These are phyloP conservation scores for Saksenaea vasiformis DNA, from an alignment of 371 early-diverging fungal species.

Conservation along the genomic window DNA sequence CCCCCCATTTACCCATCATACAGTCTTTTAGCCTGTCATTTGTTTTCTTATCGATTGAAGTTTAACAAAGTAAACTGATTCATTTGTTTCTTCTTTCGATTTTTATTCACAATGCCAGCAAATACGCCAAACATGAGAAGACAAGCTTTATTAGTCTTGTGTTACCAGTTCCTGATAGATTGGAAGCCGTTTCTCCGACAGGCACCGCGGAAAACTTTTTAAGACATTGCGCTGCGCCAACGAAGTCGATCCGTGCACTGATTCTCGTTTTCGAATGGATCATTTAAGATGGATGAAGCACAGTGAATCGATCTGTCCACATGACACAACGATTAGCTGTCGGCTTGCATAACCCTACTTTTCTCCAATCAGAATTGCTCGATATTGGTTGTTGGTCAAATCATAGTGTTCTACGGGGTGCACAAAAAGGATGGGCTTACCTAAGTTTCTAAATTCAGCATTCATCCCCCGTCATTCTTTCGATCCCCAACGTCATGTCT, in stretches of 20 bases:
- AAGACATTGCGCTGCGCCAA: constrained; percentile 3
- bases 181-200: constrained; percentile 2
- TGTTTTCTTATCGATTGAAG: neutral
- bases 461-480: too few species aligned
- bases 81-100: neutral
- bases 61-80: neutral
- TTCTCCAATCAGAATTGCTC: neutral
- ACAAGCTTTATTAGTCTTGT: neutral
- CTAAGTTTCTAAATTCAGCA: too few species aligned
- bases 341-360: neutral
- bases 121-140: neutral
- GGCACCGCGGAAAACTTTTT: constrained; percentile 3
- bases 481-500: too few species aligned
- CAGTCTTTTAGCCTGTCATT: neutral
- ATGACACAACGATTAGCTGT: neutral
- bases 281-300: neutral
- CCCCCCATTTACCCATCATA: neutral
- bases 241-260: constrained; percentile 4
- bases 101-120: neutral
- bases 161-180: constrained; percentile 6
- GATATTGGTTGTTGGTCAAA: neutral
- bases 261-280: neutral
- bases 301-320: constrained; percentile 1
- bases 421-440: too few species aligned
- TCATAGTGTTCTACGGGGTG: neutral